Evolutionary conservation across 805 yeast species (phyloP).

Genomic region (Cyberlindnera maritima): DNA sequence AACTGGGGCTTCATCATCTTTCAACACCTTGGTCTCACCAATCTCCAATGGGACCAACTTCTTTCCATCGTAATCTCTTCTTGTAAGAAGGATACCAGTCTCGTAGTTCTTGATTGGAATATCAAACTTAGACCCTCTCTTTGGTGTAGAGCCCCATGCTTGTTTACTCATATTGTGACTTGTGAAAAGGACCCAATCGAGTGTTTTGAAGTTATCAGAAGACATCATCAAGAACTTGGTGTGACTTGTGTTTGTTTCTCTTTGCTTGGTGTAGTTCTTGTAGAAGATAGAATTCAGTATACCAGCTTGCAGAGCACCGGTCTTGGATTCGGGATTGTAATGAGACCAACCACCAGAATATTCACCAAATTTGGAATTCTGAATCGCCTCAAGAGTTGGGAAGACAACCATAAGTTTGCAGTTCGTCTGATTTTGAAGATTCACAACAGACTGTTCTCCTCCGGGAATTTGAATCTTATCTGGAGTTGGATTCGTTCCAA

Average conservation of each 20-base stretch:
- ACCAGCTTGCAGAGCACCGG: conserved; percentile 36
- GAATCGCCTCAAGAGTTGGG: conserved; percentile 43
- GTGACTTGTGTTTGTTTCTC: conserved; percentile 50
- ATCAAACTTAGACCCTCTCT: conserved; percentile 21
- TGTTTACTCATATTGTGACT: conserved; percentile 73
- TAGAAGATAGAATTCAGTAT: conserved; percentile 38
- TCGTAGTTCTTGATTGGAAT: conserved; percentile 45
- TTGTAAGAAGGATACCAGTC: conserved; percentile 48
- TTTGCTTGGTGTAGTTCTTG: conserved; percentile 30
- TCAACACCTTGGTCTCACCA: conserved; percentile 27
- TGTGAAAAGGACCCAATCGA: conserved; percentile 71
- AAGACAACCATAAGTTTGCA: conserved; percentile 38
- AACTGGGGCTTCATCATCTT: conserved; percentile 27
- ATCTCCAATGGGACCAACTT: conserved; percentile 44
- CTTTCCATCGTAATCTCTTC: conserved; percentile 22
- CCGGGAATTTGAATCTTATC: conserved; percentile 8
- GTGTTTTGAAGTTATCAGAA: conserved; percentile 44
- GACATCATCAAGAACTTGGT: conserved; percentile 64
- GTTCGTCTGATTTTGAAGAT: conserved; percentile 29
- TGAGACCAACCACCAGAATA: conserved; percentile 50
- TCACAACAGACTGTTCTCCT: conserved; percentile 15
- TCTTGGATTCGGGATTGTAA: conserved; percentile 33
- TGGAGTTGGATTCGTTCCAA: conserved; percentile 6
- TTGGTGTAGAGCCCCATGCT: conserved; percentile 69
- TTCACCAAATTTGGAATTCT: conserved; percentile 42